phyloP scores from a whole-genome alignment of 2,329 filamentous ascomycete species.

The Volutella citrinella region DNA sequence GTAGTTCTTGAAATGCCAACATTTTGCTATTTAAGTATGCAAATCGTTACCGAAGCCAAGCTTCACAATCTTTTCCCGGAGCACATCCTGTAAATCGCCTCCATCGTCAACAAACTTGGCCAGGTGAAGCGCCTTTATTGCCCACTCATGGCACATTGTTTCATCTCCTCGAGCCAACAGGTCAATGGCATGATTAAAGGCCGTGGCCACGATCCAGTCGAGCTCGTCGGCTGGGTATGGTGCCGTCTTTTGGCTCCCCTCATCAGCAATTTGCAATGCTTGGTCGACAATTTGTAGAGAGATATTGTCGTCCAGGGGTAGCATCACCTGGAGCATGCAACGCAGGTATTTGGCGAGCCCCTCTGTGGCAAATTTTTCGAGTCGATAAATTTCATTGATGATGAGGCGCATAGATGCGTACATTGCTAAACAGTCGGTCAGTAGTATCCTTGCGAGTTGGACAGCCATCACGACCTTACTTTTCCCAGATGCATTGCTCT shows the following conservation, averaged over 20 bases:
- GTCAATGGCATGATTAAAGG: conserved; percentile 71
- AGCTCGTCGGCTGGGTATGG: conserved; percentile 65
- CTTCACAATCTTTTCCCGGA: conserved; percentile 44
- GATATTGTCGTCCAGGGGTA: conserved; percentile 53
- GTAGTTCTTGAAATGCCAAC: no score
- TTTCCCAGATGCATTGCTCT: conserved; percentile 47
- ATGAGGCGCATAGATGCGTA: conserved; percentile 60
- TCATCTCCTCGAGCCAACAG: conserved; percentile 56
- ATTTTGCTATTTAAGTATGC: no score
- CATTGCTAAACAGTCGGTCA: conserved; percentile 36
- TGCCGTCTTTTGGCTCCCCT: no score
- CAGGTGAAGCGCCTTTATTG: conserved; percentile 58
- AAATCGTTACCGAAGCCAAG: conserved; percentile 27
- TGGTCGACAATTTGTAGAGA: conserved; percentile 64
- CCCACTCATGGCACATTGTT: conserved; percentile 57
- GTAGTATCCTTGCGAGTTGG: background rate
- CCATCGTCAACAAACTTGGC: conserved; percentile 57
- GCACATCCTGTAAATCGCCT: conserved; percentile 40
- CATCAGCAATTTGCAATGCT: conserved; percentile 50
- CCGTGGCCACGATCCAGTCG: conserved; percentile 69
- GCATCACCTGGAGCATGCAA: conserved; percentile 68
- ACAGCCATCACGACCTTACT: conserved; percentile 36
- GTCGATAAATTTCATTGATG: conserved; percentile 63
- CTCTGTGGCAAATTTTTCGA: conserved; percentile 52
- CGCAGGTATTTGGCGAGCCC: conserved; percentile 75